Evolutionary conservation across 2,329 filamentous ascomycete genomes (phyloP).

Genomic region (Xylaria sp.): DNA sequence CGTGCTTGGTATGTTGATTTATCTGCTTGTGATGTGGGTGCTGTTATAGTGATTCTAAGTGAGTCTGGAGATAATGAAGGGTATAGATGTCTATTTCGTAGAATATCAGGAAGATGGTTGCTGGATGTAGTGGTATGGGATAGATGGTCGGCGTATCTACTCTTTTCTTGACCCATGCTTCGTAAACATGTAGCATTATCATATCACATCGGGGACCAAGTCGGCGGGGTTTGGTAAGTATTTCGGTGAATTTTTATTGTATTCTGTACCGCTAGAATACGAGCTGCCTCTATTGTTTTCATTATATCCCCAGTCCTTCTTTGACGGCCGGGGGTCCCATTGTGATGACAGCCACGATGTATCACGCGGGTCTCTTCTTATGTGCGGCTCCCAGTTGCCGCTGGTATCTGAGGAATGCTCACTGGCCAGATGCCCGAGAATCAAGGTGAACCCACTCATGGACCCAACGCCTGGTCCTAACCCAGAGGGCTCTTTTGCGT

Average conservation of each 20-base stretch:
- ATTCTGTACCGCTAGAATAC: background rate
- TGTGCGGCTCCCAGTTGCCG: background rate
- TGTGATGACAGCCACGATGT: background rate
- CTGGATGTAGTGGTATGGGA: no score
- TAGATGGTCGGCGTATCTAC: no score
- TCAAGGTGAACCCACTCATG: background rate
- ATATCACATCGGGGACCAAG: no score
- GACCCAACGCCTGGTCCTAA: background rate
- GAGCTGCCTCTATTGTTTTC: background rate
- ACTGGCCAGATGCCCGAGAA: background rate
- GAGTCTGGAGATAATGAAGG: no score
- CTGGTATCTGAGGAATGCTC: background rate
- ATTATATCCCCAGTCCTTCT: background rate
- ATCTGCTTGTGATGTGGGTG: no score
- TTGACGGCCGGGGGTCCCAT: background rate
- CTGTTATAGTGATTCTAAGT: no score
- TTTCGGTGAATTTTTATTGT: background rate
- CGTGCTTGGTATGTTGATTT: no score
- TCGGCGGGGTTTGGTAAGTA: background rate
- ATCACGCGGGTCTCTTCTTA: background rate
- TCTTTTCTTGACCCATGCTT: no score
- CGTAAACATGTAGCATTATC: no score
- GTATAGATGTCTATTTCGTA: no score
- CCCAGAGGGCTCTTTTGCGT: background rate
- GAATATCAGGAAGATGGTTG: no score